A percentile compares a stretch with the other conserved stretches of the same genome.
Conservation (phyloP, 345 rosid genomes). For the Murraya koenigii region DNA sequence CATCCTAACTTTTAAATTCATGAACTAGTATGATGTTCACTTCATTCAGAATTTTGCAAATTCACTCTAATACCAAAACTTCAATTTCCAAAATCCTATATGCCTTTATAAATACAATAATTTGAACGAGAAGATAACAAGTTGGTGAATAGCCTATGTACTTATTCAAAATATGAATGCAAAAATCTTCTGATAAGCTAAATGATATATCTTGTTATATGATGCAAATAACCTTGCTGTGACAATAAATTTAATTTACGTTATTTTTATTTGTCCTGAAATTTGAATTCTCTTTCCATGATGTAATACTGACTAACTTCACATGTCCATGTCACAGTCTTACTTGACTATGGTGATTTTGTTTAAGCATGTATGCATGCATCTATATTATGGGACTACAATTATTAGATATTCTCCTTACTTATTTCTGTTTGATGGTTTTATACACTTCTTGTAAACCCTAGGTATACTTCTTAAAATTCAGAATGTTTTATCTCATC, state of each 20-base stretch:
- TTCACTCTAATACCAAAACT: not conserved
- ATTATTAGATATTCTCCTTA: not conserved
- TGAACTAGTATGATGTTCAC: not conserved
- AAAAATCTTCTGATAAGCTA: not conserved
- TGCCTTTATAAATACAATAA: not conserved
- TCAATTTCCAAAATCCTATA: not conserved
- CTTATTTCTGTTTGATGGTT: not conserved
- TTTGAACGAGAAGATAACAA: not conserved
- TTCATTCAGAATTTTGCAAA: not conserved
- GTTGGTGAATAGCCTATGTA: not conserved
- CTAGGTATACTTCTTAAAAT: not conserved
- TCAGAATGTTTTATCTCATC: not conserved
- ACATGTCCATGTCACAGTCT: not conserved
- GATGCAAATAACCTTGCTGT: not conserved
- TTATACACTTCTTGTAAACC: not conserved
- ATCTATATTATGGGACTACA: not conserved
- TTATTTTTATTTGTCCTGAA: not conserved
- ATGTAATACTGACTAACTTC: not conserved
- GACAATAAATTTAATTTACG: not conserved
- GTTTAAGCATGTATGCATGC: not conserved
- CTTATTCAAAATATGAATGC: not conserved
- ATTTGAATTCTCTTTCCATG: not conserved
- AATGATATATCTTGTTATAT: not conserved
- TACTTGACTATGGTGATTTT: not conserved
- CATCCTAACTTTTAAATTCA: not conserved